Evolutionary conservation across 331 rosid genomes (phyloP), one percentile per base, ranked within the genome.

Genomic region (Stylosanthes scabra): DNA sequence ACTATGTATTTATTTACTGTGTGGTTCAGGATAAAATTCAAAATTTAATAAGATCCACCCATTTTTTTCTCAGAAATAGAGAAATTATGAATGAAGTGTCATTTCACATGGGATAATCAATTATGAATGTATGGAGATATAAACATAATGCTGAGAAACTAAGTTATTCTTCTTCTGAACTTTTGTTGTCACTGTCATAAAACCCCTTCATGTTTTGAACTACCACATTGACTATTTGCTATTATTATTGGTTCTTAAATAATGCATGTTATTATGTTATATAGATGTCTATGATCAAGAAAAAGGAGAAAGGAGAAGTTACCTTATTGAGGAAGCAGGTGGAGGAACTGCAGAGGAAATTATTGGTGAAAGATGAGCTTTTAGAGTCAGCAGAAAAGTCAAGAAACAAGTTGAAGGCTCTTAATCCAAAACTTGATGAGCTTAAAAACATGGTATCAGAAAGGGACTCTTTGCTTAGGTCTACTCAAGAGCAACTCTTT

Each of bases 291-390:
- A 46, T 66, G 8, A 7, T 34, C 27, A 74, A 7, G 29, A 80
- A 89, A 45, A 83, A 78, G 81, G 93, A 89, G 39, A 79, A 76
- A 16, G 97, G 82, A 58, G 95, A 87, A 72, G 44, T 77, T 61
- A 74, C 31, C 16, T 54, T 57, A 20, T 55, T 91, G 70, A 87
- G 80, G 82, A 75, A 78, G 45, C 88, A 85, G 76, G 76, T 88
- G 56, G 89, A 80, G 75, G 94, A 92, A 67, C 69, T 90, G 78
- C 92, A 86, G 47, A 86, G 42, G 78, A 87, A 82, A 64, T 34
- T 91, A 61, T 77, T 51, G 58, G 87, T 85, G 83, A 89, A 84
- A 82, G 92, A 89, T 59, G 83, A 85, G 75, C 80, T 84, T 49
- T 63, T 89, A 15, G 79, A 80, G 70, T 85, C 88, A 16, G 87